Percentiles rank a stretch among this genome's conserved stretches.
phyloP scores from a whole-genome alignment of 2,329 filamentous ascomycete genomes.

The Pseudogymnoascus sp. region DNA sequence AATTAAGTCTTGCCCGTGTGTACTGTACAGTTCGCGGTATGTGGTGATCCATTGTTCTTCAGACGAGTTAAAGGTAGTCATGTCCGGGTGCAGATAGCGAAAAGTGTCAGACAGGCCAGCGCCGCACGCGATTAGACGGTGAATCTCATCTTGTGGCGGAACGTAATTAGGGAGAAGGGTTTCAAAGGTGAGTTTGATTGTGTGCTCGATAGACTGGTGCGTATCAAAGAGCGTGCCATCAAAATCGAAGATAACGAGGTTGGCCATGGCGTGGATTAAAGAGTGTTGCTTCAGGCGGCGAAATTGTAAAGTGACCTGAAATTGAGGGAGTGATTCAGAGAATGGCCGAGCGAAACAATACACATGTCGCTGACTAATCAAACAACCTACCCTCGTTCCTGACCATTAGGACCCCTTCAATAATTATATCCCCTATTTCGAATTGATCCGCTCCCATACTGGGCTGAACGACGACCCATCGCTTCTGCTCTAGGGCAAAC shows the following conservation, averaged over 20 bases:
- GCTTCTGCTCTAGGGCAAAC: too few species aligned
- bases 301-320: too few species aligned
- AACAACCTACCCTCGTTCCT: too few species aligned
- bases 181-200: slow-evolving; percentile 17
- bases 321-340: too few species aligned
- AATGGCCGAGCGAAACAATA: too few species aligned
- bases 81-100: slow-evolving; percentile 10
- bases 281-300: too few species aligned
- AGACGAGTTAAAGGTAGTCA: neutral
- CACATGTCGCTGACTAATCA: too few species aligned
- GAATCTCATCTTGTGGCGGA: slow-evolving; percentile 12
- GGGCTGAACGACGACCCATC: too few species aligned
- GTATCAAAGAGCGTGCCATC: slow-evolving; percentile 19
- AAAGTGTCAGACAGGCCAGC: slow-evolving; percentile 16
- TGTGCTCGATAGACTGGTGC: slow-evolving; percentile 14
- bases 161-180: slow-evolving; percentile 11
- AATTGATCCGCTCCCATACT: too few species aligned
- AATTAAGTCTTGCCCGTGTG: slow-evolving; percentile 14
- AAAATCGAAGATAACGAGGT: slow-evolving; percentile 18
- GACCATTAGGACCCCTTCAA: too few species aligned
- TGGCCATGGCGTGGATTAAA: slow-evolving; percentile 8
- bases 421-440: too few species aligned
- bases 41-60: slow-evolving; percentile 11
- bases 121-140: slow-evolving; percentile 14
- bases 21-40: slow-evolving; percentile 14